Conservation (phyloP, 1,284 basidiomycete genomes). For the Hymenochaete sp. region DNA sequence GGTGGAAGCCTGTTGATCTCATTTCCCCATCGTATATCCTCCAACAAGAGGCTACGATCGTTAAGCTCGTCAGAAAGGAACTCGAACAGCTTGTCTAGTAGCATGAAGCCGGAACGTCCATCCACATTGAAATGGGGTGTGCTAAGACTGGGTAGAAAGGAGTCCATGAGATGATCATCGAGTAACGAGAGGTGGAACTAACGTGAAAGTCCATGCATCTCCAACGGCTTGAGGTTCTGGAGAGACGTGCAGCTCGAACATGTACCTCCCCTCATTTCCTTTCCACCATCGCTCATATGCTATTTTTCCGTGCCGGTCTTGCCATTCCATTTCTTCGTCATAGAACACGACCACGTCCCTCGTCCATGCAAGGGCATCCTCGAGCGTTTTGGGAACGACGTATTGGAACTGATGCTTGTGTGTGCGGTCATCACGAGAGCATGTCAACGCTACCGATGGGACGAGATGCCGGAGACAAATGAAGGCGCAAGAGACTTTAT, state of each 20-base stretch:
- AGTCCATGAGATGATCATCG: not conserved
- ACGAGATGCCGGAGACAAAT: no score
- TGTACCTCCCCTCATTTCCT: conserved; percentile 7
- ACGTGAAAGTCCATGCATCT: not conserved
- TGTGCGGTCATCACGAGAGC: no score
- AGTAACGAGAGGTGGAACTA: not conserved
- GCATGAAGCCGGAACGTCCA: conserved; percentile 2
- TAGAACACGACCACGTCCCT: conserved; percentile 13
- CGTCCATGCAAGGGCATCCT: conserved; percentile 12
- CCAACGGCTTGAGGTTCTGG: conserved; percentile 13
- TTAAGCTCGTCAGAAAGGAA: not conserved
- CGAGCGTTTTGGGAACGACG: conserved; percentile 9
- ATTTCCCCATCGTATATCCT: no score
- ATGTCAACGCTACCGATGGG: no score
- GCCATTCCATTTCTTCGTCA: conserved; percentile 9
- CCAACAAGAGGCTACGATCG: not conserved
- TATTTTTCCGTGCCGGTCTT: conserved; percentile 11
- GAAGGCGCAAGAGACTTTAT: no score
- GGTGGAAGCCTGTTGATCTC: not conserved
- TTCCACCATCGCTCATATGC: conserved; percentile 14
- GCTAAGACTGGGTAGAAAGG: not conserved
- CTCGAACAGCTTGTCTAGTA: conserved; percentile 1
- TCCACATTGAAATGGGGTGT: conserved; percentile 3
- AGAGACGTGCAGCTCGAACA: conserved; percentile 14
- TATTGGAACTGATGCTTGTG: no score